A percentile compares a stretch with the other conserved stretches of the same genome.
Conservation (phyloP, 108 stramenopile species). For the Conticribra weissflogii region DNA sequence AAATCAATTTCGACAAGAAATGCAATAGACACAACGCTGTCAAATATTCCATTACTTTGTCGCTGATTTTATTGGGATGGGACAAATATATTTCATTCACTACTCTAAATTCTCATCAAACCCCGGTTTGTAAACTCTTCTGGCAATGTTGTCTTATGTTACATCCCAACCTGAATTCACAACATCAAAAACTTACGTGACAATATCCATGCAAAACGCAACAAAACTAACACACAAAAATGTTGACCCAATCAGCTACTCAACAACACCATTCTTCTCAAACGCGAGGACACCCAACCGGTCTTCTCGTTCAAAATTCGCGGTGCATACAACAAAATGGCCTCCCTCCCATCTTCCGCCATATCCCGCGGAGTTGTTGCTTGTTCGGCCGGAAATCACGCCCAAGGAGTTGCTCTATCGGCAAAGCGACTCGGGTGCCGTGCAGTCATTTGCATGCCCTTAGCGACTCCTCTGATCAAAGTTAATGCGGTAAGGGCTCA, state of each 20-base stretch:
- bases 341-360: constrained; percentile 62
- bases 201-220: constrained; percentile 17
- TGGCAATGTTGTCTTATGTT: too few species aligned
- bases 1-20: too few species aligned
- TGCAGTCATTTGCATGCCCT: constrained; percentile 97
- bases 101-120: neutral
- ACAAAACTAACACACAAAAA: too few species aligned
- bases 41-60: too few species aligned
- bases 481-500: constrained; percentile 91
- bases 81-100: neutral
- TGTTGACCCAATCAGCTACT: too few species aligned
- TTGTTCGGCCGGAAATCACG: constrained; percentile 98
- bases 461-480: constrained; percentile 95
- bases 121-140: too few species aligned
- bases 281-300: constrained; percentile 94
- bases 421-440: constrained; percentile 80
- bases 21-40: too few species aligned
- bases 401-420: constrained; percentile 95
- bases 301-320: constrained; percentile 98
- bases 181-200: too few species aligned
- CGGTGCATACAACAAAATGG: constrained; percentile 98
- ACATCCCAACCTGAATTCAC: too few species aligned
- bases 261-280: constrained; percentile 79
- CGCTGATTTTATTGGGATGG: neutral
- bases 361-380: constrained; percentile 90